Evolutionary conservation across 202 grass and related monocot genomes (phyloP).

Genomic region (Schoenoplectus tabernaemontani): DNA sequence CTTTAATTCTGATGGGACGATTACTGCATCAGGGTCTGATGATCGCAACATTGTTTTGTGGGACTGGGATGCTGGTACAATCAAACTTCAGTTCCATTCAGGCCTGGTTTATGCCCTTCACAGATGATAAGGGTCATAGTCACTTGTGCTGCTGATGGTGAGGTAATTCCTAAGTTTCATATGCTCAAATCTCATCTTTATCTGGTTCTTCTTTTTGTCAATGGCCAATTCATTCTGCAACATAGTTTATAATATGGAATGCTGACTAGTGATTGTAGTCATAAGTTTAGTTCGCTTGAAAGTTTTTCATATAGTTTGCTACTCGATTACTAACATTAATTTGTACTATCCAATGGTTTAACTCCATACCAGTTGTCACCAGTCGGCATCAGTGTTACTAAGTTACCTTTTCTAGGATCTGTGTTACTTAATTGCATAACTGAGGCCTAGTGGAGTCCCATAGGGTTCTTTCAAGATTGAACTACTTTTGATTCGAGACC

Average conservation of each 20-base stretch:
- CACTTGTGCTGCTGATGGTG: constrained; percentile 78
- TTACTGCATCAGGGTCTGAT: constrained; percentile 62
- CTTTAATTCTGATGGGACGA: constrained; percentile 57
- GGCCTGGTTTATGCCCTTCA: constrained; percentile 74
- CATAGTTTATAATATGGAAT: background rate
- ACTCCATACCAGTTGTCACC: background rate
- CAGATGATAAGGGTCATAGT: constrained; percentile 48
- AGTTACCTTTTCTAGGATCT: background rate
- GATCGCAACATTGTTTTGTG: constrained; percentile 66
- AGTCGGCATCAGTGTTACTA: background rate
- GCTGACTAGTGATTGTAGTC: background rate
- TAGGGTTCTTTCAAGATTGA: background rate
- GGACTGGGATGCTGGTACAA: constrained; percentile 51
- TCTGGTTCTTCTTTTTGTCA: background rate
- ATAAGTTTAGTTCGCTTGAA: background rate
- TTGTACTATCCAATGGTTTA: background rate
- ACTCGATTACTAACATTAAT: background rate
- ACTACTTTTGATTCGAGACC: background rate
- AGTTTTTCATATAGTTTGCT: background rate
- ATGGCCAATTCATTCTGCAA: background rate
- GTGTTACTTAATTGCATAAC: constrained; percentile 1
- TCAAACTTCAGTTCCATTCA: constrained; percentile 65
- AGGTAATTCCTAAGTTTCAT: constrained; percentile 33
- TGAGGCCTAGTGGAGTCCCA: background rate
- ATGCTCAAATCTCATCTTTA: background rate